A percentile compares a stretch with the other conserved stretches of the same genome.
These are phyloP conservation scores for Agaricus sinodeliciosus DNA, from an alignment of 768 basidiomycete species.

Conservation along the genomic window DNA sequence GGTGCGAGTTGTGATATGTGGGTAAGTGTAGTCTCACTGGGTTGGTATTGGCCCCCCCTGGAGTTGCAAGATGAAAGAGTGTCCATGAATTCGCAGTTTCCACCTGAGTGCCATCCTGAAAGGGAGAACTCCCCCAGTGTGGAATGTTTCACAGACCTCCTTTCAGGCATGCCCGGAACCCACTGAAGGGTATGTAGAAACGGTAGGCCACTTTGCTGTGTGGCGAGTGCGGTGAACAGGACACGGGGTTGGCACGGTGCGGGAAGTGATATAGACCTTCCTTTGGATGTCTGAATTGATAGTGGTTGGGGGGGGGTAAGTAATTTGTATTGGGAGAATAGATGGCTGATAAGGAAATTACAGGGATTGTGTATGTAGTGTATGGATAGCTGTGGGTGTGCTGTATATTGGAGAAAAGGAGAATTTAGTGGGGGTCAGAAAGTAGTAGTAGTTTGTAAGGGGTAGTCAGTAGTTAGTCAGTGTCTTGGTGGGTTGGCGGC, in stretches of 20 bases:
- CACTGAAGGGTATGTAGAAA: slow-evolving; percentile 34
- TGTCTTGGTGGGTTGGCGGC: too few species aligned
- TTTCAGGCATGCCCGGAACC: slow-evolving; percentile 60
- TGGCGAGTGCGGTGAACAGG: slow-evolving; percentile 69
- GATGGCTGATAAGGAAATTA: too few species aligned
- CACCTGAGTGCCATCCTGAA: slow-evolving; percentile 60
- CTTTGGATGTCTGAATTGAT: slow-evolving; percentile 79
- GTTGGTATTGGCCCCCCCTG: not conserved
- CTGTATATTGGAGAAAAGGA: too few species aligned
- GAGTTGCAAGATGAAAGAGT: slow-evolving; percentile 40
- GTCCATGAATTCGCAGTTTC: slow-evolving; percentile 82
- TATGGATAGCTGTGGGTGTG: too few species aligned
- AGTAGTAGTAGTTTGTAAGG: too few species aligned
- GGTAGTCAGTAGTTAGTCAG: too few species aligned
- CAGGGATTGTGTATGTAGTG: too few species aligned
- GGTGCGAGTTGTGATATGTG: not conserved
- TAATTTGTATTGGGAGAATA: too few species aligned
- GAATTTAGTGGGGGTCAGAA: too few species aligned
- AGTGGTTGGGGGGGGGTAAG: not conserved
- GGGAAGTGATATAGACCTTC: slow-evolving; percentile 60
- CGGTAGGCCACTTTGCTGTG: slow-evolving; percentile 14
- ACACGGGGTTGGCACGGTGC: slow-evolving; percentile 70
- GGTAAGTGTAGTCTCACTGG: not conserved
- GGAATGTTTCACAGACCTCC: slow-evolving; percentile 66
- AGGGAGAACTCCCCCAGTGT: slow-evolving; percentile 68